These are phyloP conservation scores for Trichoderma brevicompactum DNA, from an alignment of 2,329 filamentous ascomycete genomes.

Conservation along the genomic window DNA sequence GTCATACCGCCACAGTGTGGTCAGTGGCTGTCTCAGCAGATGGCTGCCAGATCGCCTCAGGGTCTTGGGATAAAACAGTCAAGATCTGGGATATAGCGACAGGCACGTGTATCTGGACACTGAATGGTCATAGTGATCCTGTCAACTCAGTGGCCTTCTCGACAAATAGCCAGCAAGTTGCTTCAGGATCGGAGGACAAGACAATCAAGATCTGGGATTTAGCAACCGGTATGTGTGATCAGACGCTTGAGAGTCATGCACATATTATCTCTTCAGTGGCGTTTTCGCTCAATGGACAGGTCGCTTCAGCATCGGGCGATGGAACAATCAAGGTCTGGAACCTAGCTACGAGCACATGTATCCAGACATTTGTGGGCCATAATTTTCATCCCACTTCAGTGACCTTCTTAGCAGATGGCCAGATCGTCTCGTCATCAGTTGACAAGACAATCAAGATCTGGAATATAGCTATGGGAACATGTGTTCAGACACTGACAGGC, in stretches of 20 bases:
- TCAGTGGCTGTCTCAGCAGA: too few species aligned
- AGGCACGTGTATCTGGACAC: too few species aligned
- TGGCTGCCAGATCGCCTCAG: too few species aligned
- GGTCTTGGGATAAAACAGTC: too few species aligned
- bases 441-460: slow-evolving; percentile 21
- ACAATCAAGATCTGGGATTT: slow-evolving; percentile 15
- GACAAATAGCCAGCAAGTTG: not conserved
- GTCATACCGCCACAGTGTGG: not conserved
- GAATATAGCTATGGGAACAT: slow-evolving; percentile 4
- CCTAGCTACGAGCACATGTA: not conserved
- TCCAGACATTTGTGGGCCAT: slow-evolving; percentile 13
- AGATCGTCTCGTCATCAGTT: not conserved
- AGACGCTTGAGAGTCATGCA: slow-evolving; percentile 25
- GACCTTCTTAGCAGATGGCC: slow-evolving; percentile 4
- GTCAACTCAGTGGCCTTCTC: slow-evolving; percentile 17
- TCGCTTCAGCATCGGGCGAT: slow-evolving; percentile 4
- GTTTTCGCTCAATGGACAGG: not conserved
- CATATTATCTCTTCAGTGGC: not conserved
- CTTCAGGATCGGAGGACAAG: not conserved
- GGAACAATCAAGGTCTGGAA: slow-evolving; percentile 27
- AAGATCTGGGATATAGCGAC: too few species aligned
- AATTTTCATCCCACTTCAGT: not conserved
- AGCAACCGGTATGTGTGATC: not conserved
- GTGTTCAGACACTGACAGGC: not conserved
- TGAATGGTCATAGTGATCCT: too few species aligned